Percentiles rank a stretch among this genome's conserved stretches.
Evolutionary conservation across 1,284 basidiomycete genomes (phyloP).

Genomic region (Clitocybe nebularis): DNA sequence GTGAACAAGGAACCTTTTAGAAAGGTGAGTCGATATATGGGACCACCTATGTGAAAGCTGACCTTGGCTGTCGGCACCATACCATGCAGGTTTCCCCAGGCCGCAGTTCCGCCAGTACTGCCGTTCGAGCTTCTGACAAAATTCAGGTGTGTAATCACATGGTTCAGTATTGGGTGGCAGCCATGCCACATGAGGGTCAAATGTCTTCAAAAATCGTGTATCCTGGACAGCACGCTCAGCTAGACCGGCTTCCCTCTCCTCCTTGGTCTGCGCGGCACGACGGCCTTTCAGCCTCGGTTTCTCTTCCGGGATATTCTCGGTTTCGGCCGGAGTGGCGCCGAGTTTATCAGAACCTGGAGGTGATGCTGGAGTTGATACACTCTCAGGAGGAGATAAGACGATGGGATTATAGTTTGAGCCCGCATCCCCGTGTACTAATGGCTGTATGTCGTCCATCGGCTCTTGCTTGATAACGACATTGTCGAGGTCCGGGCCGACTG

Average conservation of each 20-base stretch:
- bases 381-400: slow-evolving; percentile 33
- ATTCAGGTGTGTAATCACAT: slow-evolving; percentile 80
- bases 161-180: slow-evolving; percentile 67
- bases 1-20: slow-evolving; percentile 79
- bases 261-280: slow-evolving; percentile 41
- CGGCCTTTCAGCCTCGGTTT: slow-evolving; percentile 41
- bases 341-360: slow-evolving; percentile 12
- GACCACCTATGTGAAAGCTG: slow-evolving; percentile 18
- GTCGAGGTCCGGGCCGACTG: slow-evolving; percentile 32
- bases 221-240: slow-evolving; percentile 55
- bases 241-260: slow-evolving; percentile 48
- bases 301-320: slow-evolving; percentile 22
- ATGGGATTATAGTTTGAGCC: slow-evolving; percentile 15
- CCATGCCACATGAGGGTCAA: slow-evolving; percentile 74
- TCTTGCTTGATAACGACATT: slow-evolving; percentile 38
- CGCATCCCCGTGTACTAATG: slow-evolving; percentile 16
- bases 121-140: slow-evolving; percentile 85
- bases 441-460: slow-evolving; percentile 26
- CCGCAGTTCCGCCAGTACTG: slow-evolving; percentile 92
- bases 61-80: slow-evolving; percentile 95
- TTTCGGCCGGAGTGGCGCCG: slow-evolving; percentile 22
- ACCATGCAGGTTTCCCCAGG: slow-evolving; percentile 87
- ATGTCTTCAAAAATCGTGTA: slow-evolving; percentile 60
- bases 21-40: slow-evolving; percentile 3
- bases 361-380: slow-evolving; percentile 24